phyloP scores from a whole-genome alignment of 2,329 filamentous ascomycete genomes.

The Parascedosporium putredinis region DNA sequence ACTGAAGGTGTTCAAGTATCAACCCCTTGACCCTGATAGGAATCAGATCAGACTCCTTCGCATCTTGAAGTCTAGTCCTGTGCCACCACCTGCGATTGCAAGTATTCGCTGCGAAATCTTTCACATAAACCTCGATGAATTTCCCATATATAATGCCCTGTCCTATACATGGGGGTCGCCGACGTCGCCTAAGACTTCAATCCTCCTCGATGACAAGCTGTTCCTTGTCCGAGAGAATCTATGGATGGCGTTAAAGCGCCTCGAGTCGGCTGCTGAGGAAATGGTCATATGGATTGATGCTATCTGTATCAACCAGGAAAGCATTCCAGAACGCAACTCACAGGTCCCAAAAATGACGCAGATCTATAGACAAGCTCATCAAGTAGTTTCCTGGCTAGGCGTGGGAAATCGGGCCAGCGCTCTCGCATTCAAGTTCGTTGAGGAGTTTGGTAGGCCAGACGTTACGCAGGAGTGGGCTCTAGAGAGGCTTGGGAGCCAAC shows the following conservation, averaged over 20 bases:
- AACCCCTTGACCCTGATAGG: background rate
- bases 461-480: background rate
- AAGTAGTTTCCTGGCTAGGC: slow-evolving; percentile 12
- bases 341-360: slow-evolving; percentile 13
- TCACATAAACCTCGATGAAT: background rate
- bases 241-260: background rate
- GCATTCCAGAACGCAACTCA: slow-evolving; percentile 9
- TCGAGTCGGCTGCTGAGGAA: background rate
- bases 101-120: background rate
- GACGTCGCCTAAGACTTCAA: background rate
- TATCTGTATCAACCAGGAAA: slow-evolving; percentile 13
- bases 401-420: background rate
- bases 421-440: background rate
- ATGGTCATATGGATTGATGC: slow-evolving; percentile 13
- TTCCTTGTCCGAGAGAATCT: background rate
- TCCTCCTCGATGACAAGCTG: background rate
- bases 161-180: background rate
- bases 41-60: background rate
- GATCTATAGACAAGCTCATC: slow-evolving; percentile 10
- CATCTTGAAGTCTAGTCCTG: background rate
- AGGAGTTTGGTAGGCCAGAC: background rate
- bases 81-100: background rate
- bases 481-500: background rate
- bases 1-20: background rate
- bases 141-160: background rate